Evolutionary conservation across 1,284 basidiomycete genomes (phyloP), one percentile per base, ranked within the genome.

Genomic region (Papiliotrema terrestris): DNA sequence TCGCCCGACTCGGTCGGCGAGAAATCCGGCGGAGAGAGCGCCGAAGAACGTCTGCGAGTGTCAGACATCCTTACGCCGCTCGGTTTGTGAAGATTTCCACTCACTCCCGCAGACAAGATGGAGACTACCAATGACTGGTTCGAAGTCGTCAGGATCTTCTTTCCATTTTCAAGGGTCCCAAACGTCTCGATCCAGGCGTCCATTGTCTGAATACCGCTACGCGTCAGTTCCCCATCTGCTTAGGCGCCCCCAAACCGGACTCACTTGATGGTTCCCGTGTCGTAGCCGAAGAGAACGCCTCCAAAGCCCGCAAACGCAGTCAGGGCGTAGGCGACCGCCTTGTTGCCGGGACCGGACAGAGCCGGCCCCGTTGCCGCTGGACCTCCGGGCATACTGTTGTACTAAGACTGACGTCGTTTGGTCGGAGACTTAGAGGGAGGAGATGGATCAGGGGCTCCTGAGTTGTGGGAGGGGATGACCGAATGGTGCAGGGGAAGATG

Each of bases 231-330:
- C 15, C 32, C 15, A 13, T 20, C 19, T 42, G 22, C 71, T 37
- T n/a, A n/a, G n/a, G n/a, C n/a, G n/a, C n/a, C n/a, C 64, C 69
- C 26, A 73, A 57, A 35, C 71, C 67, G 64, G n/a, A n/a, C n/a
- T n/a, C 69, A 68, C 37, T 54, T 58, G 52, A 73, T 73, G 65
- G 71, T 72, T 48, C 68, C 66, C 45, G 65, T 67, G 55, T 68
- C 68, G 53, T 62, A 72, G 46, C 74, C 73, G 57, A 72, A 93
- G 67, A 93, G 85, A 76, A 92, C 88, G 80, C 59, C 46, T 36
- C 46, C 46, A 23, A 49, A 49, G 6, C 9, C 9, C 17, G 46
- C 46, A 23, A 49, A 49, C 29, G 37, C 46, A 60, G 80, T 80
- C 69, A 81, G 69, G 45, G 72, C 56, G 65, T 73, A 76, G 39